phyloP scores from a whole-genome alignment of 306 rosid species.

The Phaseolus lunatus region DNA sequence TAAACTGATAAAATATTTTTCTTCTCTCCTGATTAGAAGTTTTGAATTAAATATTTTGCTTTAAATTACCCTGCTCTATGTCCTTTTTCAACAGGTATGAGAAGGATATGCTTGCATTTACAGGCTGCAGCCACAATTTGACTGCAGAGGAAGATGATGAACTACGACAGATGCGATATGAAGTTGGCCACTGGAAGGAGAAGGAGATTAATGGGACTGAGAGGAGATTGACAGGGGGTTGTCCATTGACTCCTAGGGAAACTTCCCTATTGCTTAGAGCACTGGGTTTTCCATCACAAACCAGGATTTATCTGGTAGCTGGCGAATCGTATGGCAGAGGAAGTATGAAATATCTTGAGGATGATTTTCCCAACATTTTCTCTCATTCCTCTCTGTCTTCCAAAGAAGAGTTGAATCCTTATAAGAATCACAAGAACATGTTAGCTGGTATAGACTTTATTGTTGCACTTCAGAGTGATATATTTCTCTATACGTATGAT shows the following conservation, averaged over 20 bases:
- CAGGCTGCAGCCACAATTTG: conserved; percentile 32
- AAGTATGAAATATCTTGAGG: conserved; percentile 29
- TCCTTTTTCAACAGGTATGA: conserved; percentile 8
- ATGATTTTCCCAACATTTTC: conserved; percentile 27
- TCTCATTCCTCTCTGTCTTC: conserved; percentile 30
- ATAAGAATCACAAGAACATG: conserved; percentile 20
- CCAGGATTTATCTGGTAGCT: conserved; percentile 17
- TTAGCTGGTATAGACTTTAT: conserved; percentile 21
- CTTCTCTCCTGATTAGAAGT: neutral
- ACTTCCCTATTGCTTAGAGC: conserved; percentile 16
- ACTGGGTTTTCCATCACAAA: conserved; percentile 19
- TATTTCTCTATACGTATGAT: conserved; percentile 20
- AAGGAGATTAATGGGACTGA: conserved; percentile 30
- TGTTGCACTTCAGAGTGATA: conserved; percentile 24
- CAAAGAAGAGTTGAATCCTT: conserved; percentile 17
- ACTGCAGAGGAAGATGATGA: conserved; percentile 30
- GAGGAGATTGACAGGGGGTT: conserved; percentile 24
- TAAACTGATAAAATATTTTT: neutral
- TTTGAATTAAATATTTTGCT: neutral
- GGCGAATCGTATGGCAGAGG: conserved; percentile 16
- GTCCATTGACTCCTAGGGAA: conserved; percentile 28
- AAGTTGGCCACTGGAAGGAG: conserved; percentile 32
- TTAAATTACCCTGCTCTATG: neutral
- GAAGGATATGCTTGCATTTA: conserved; percentile 31
- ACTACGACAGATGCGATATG: conserved; percentile 9